Base-by-base conservation (phyloP, 768 basidiomycete genomes). In the Sporobolomyces pararoseus region DNA sequence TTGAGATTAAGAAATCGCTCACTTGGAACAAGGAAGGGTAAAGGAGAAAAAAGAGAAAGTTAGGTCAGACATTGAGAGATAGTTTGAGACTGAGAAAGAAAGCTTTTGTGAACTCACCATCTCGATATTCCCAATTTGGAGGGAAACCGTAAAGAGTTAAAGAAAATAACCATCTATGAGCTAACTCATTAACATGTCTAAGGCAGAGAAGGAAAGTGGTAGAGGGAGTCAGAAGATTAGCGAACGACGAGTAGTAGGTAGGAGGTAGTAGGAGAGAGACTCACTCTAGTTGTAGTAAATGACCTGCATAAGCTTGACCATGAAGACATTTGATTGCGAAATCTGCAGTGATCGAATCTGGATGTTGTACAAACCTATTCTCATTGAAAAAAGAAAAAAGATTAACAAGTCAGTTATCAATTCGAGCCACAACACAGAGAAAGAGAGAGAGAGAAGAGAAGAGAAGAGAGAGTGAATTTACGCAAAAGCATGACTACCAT, bases 1-100 rank as follows among this genome's bases (percentile, higher is more conserved):
- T 65, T 19, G 57, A 61, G 52, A 70, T 70, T 50, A 70, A 58
- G 51, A 70, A 70, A 52, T 70, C 68, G 63, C 57, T 60, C 13
- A 70, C 64, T 65, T n/a, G n/a, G n/a, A n/a, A n/a, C n/a, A n/a
- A n/a, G n/a, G n/a, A n/a, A n/a, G n/a, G n/a, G n/a, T n/a, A n/a
- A n/a, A n/a, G n/a, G n/a, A n/a, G n/a, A n/a, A n/a, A n/a, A n/a
- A n/a, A n/a, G n/a, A n/a, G n/a, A n/a, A n/a, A n/a, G n/a, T n/a
- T n/a, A n/a, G n/a, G n/a, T n/a, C n/a, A n/a, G n/a, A n/a, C n/a
- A n/a, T n/a, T n/a, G n/a, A n/a, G n/a, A n/a, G n/a, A n/a, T n/a
- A n/a, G n/a, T n/a, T n/a, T n/a, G n/a, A n/a, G n/a, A n/a, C n/a
- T n/a, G 31, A 44, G 17, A 9, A 32, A 32, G 29, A 25, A n/a